Percentiles rank a stretch among this genome's conserved stretches.
phyloP scores from a whole-genome alignment of 2,329 filamentous ascomycete species.

The Phoma sp. region DNA sequence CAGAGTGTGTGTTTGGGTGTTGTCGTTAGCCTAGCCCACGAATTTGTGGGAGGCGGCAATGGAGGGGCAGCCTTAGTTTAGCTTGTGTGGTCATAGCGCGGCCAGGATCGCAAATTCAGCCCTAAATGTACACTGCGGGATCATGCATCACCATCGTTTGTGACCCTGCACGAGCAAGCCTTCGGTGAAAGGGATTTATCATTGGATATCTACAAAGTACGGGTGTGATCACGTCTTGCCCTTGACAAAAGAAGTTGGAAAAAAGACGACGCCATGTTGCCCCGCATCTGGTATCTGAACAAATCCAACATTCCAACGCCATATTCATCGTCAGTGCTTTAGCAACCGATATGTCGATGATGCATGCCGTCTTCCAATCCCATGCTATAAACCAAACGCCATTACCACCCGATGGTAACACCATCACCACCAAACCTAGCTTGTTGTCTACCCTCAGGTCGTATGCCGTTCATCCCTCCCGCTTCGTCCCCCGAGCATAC shows the following conservation, averaged over 20 bases:
- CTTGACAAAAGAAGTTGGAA: neutral
- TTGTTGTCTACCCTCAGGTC: neutral
- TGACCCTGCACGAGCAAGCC: neutral
- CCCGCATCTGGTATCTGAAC: constrained; percentile 10
- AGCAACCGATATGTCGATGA: neutral
- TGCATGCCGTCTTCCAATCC: constrained; percentile 8
- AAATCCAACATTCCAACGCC: constrained; percentile 16
- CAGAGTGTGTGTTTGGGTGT: constrained; percentile 26
- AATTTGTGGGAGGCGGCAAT: constrained; percentile 37
- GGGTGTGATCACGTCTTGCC: neutral
- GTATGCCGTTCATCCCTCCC: neutral
- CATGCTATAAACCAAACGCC: constrained; percentile 14
- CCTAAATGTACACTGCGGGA: neutral
- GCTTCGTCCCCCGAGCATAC: neutral
- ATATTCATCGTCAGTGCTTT: neutral
- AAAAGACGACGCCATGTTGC: neutral
- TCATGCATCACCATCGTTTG: neutral
- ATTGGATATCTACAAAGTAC: neutral
- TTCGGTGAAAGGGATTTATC: neutral
- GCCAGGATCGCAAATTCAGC: constrained; percentile 7
- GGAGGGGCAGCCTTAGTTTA: constrained; percentile 27
- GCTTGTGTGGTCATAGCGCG: neutral
- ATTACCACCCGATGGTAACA: neutral
- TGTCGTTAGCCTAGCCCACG: constrained; percentile 26
- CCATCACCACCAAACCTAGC: neutral